Evolutionary conservation across 1,139 yeast genomes (phyloP), one percentile per base, ranked within the genome.

Genomic region (Suhomyces kunorum): DNA sequence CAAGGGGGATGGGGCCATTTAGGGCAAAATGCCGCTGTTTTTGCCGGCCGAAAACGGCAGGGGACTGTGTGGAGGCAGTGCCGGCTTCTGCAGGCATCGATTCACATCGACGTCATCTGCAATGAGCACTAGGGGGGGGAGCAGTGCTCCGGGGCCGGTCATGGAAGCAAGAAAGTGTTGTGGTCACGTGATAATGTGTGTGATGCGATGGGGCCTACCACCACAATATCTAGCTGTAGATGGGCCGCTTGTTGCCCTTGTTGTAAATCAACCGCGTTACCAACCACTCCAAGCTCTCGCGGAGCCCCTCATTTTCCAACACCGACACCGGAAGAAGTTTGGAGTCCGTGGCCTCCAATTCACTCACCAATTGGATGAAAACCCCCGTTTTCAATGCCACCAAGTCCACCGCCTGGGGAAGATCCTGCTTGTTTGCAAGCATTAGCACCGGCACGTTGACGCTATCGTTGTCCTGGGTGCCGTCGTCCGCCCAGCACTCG

Each of bases 401-500:
- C 66, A 90, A 71, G 51, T 88, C 85, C 38, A 83, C 89, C 15
- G 76, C 77, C 39, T 71, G 71, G 34, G 87, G 89, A 42, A 86
- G 70, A 63, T 92, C 98, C 66, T 89, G 97, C 61, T 92, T 92
- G 62, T 92, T 92, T 8, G 97, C 98, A 58, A 92, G 71, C 96
- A 92, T 89, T 39, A 92, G 68, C 7, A 92, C 80, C 0, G 98
- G 98, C 11, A 89, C 84, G 32, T 92, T 71, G 37, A 70, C 90
- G 46, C 55, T 50, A 11, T 39, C 42, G 22, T 33, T 31, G 16
- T 3, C 23, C 28, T 14, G 28, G 14, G 11, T 7, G 7, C 32
- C 40, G 9, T 38, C 45, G 12, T 36, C 47, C 14, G 53, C 49
- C 77, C 77, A 71, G 33, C 64, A 62, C 30, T 66, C 61, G 52